Percentiles rank a stretch among this genome's conserved stretches.
phyloP scores from a whole-genome alignment of 2,329 filamentous ascomycete genomes.

The Diaporthe sp. region DNA sequence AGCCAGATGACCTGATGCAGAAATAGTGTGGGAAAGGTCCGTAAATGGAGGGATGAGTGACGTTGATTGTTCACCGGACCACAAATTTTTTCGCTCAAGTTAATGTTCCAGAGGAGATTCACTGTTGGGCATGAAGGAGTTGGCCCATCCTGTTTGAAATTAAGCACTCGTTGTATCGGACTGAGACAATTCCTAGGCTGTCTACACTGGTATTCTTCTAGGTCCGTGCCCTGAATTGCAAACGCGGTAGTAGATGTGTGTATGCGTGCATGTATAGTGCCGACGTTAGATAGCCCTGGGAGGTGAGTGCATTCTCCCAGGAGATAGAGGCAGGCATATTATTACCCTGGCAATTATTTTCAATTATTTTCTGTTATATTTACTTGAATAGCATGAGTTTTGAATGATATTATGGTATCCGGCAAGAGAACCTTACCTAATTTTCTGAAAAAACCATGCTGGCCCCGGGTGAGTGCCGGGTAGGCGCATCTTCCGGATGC shows the following conservation, averaged over 20 bases:
- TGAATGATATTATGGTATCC: accelerated
- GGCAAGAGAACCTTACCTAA: accelerated
- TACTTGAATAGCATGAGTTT: neutral
- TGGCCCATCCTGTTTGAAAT: neutral
- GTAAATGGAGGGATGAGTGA: too few relatives aligned
- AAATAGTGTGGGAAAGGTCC: too few relatives aligned
- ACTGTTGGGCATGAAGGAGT: neutral
- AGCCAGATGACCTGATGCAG: too few relatives aligned
- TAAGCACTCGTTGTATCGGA: neutral
- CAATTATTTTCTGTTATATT: neutral
- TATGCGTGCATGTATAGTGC: neutral
- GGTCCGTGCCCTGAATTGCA: neutral
- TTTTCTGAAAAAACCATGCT: neutral
- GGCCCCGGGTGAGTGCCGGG: neutral
- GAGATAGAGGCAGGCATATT: neutral
- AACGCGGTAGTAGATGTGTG: neutral
- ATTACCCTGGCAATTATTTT: neutral
- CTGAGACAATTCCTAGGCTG: neutral
- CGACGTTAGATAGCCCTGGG: neutral
- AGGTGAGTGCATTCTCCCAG: neutral
- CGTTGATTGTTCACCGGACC: too few relatives aligned
- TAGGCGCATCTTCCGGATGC: neutral
- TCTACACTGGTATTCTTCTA: neutral
- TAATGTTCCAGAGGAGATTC: neutral
- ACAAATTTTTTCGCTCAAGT: neutral